Evolutionary conservation across 163 green algal genomes (phyloP).

Genomic region (Prototheca wickerhamii): DNA sequence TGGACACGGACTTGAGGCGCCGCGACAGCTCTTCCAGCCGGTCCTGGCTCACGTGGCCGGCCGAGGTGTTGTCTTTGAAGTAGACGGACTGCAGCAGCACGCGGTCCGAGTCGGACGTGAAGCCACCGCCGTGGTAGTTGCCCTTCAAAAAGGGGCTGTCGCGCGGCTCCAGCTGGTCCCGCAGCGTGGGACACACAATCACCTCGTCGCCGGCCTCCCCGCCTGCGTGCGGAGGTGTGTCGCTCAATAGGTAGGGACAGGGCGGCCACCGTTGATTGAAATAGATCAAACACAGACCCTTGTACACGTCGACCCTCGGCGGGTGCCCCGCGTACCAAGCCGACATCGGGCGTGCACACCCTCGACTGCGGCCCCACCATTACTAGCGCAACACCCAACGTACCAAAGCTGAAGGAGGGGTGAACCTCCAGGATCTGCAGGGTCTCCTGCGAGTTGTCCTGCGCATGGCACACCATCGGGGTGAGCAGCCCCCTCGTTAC

Average conservation of each 20-base stretch:
- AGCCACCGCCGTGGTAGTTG: conserved; percentile 75
- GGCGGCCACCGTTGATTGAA: too few relatives aligned
- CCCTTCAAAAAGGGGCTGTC: conserved; percentile 53
- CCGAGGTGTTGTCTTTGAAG: conserved; percentile 51
- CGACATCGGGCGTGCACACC: too few relatives aligned
- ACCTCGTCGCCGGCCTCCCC: neutral
- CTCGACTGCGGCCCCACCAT: too few relatives aligned
- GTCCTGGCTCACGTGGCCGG: neutral
- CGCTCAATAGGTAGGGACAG: too few relatives aligned
- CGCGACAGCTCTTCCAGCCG: neutral
- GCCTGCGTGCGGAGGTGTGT: too few relatives aligned
- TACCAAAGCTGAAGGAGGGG: neutral
- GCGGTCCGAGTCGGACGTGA: conserved; percentile 66
- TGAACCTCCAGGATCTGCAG: neutral
- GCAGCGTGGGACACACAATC: conserved; percentile 31
- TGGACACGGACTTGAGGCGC: conserved; percentile 1
- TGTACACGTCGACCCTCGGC: too few relatives aligned
- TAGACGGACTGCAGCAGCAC: conserved; percentile 73
- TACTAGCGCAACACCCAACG: too few relatives aligned
- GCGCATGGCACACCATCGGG: too few relatives aligned
- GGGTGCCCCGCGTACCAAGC: too few relatives aligned
- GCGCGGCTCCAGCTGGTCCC: conserved; percentile 28
- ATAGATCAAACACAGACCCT: too few relatives aligned
- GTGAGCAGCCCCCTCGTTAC: too few relatives aligned
- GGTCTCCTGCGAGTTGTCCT: conserved; percentile 1